Percentiles rank a stretch among this genome's conserved stretches.
Evolutionary conservation across 2,329 filamentous ascomycete species (phyloP).

Genomic region (Trichophaea hybrida): DNA sequence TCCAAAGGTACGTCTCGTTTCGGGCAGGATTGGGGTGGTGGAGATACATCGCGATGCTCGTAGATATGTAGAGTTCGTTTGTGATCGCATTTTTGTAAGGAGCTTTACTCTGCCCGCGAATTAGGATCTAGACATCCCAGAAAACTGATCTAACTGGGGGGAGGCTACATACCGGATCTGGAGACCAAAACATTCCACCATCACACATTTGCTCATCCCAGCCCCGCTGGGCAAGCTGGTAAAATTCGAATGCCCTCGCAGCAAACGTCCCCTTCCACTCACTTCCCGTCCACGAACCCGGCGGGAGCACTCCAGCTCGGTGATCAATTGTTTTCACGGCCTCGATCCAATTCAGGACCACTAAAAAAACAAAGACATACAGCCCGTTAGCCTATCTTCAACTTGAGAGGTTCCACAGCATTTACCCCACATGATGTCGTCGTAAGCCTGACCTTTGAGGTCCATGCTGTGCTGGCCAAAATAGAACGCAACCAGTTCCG

Average conservation of each 20-base stretch:
- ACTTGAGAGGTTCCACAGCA: conserved; percentile 7
- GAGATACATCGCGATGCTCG: conserved; percentile 77
- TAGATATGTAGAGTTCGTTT: conserved; percentile 76
- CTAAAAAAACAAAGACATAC: neutral
- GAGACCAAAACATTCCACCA: conserved; percentile 88
- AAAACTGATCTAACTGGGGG: neutral
- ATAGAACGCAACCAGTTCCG: conserved; percentile 62
- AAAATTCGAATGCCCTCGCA: conserved; percentile 71
- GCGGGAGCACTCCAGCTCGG: conserved; percentile 1
- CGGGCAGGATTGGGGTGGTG: conserved; percentile 49
- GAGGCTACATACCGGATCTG: conserved; percentile 29
- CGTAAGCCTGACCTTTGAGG: conserved; percentile 66
- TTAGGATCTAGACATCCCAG: neutral
- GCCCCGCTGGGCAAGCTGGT: conserved; percentile 60
- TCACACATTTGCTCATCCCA: conserved; percentile 72
- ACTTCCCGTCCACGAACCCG: conserved; percentile 53
- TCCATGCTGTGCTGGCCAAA: conserved; percentile 70
- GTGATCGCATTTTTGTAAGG: conserved; percentile 97
- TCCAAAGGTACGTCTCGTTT: conserved; percentile 53
- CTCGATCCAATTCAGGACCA: conserved; percentile 10
- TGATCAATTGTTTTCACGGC: conserved; percentile 11
- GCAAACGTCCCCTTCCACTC: conserved; percentile 65
- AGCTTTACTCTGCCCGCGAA: conserved; percentile 36
- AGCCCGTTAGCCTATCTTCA: conserved; percentile 9
- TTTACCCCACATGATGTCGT: conserved; percentile 71